Evolutionary conservation across 768 basidiomycete genomes (phyloP).

Genomic region (Boletus speciosus): DNA sequence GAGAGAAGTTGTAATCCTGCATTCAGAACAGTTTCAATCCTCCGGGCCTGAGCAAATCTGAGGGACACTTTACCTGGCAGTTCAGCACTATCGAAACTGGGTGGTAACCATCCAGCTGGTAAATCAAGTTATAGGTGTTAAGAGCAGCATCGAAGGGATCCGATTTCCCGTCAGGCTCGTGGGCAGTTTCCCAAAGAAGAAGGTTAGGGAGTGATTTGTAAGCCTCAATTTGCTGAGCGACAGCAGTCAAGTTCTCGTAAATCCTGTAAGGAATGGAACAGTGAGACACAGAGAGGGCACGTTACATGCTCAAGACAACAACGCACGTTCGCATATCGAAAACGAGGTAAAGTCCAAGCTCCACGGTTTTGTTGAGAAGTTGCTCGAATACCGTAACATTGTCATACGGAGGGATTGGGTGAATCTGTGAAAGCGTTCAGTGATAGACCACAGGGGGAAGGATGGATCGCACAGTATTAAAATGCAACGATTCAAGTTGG

Average conservation of each 20-base stretch:
- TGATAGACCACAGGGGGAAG: background rate
- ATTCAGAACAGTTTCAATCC: background rate
- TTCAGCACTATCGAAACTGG: conserved; percentile 55
- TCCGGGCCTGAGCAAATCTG: too few species aligned
- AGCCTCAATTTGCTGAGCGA: conserved; percentile 59
- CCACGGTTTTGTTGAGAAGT: conserved; percentile 14
- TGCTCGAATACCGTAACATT: conserved; percentile 41
- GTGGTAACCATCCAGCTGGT: conserved; percentile 53
- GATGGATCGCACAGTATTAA: conserved; percentile 19
- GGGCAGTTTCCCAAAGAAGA: conserved; percentile 68
- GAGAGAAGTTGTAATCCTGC: conserved; percentile 59
- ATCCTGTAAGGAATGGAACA: conserved; percentile 27
- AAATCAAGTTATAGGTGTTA: conserved; percentile 44
- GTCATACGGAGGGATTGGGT: conserved; percentile 66
- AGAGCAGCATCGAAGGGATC: conserved; percentile 61
- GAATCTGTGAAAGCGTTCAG: conserved; percentile 48
- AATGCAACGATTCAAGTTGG: conserved; percentile 52
- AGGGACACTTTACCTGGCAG: conserved; percentile 31
- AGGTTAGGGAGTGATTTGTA: conserved; percentile 67
- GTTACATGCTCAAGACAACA: background rate
- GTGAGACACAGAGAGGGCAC: background rate
- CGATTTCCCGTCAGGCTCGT: conserved; percentile 68
- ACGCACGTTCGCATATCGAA: conserved; percentile 70
- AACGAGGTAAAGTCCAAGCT: conserved; percentile 54
- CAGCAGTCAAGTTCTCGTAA: conserved; percentile 59